Percentiles rank a stretch among this genome's conserved stretches.
phyloP scores from a whole-genome alignment of 1,139 yeast genomes.

The Scheffersomyces cryptocercus region DNA sequence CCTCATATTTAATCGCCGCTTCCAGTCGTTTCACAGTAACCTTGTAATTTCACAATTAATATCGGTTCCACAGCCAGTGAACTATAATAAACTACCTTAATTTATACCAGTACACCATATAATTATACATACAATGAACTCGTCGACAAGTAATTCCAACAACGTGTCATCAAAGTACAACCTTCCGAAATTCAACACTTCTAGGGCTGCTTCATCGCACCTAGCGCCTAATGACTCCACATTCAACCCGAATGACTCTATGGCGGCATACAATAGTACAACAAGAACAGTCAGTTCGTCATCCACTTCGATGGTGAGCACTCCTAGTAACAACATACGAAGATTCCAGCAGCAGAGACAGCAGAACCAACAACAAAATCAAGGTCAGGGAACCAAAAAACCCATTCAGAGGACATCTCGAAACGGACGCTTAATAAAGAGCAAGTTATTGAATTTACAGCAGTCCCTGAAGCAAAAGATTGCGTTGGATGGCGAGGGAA shows the following conservation, averaged over 20 bases:
- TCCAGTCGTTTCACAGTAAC: too few relatives aligned
- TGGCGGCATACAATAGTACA: slow-evolving; percentile 10
- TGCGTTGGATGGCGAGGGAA: slow-evolving; percentile 1
- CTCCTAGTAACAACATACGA: slow-evolving; percentile 26
- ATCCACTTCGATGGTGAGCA: slow-evolving; percentile 27
- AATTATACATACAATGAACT: slow-evolving; percentile 9
- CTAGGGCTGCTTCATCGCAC: slow-evolving; percentile 4
- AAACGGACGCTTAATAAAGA: slow-evolving; percentile 17
- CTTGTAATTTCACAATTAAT: too few relatives aligned
- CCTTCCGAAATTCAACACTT: slow-evolving; percentile 10
- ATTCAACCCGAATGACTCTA: background rate
- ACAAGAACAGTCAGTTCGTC: slow-evolving; percentile 26
- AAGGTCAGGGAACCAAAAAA: slow-evolving; percentile 5
- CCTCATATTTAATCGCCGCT: too few relatives aligned
- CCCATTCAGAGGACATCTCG: slow-evolving; percentile 11
- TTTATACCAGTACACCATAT: too few relatives aligned
- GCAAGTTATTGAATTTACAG: slow-evolving; percentile 23
- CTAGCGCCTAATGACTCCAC: slow-evolving; percentile 5
- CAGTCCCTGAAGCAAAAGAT: slow-evolving; percentile 19
- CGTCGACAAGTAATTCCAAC: slow-evolving; percentile 12
- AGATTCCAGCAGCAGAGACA: slow-evolving; percentile 15
- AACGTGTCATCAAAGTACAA: slow-evolving; percentile 11
- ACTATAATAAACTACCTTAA: too few relatives aligned
- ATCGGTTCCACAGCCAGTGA: too few relatives aligned
- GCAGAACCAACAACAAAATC: slow-evolving; percentile 3